These are phyloP conservation scores for Euclidium syriacum DNA, from an alignment of 345 rosid species.

Conservation along the genomic window DNA sequence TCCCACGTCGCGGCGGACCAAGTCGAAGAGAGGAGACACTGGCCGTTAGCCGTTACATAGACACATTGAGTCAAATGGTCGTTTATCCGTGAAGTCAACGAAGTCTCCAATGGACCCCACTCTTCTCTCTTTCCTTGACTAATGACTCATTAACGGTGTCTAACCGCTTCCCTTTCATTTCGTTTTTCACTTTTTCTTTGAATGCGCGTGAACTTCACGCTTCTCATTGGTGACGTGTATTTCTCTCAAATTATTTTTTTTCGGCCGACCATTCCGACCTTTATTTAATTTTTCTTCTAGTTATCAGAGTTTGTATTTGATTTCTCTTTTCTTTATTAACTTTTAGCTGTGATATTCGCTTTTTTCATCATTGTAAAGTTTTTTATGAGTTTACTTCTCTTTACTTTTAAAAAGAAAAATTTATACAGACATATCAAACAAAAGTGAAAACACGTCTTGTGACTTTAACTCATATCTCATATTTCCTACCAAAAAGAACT, in stretches of 20 bases:
- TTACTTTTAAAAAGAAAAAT: neutral
- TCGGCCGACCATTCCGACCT: constrained; percentile 18
- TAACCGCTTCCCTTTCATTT: constrained; percentile 3
- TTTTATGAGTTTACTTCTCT: constrained; percentile 17
- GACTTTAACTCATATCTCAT: neutral
- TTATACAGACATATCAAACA: neutral
- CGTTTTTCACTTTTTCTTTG: neutral
- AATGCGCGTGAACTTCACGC: constrained; percentile 15
- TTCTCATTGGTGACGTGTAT: constrained; percentile 13
- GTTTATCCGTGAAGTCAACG: constrained; percentile 9
- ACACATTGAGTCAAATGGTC: too few species aligned
- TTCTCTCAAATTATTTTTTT: neutral
- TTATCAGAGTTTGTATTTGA: neutral
- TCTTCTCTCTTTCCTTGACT: neutral
- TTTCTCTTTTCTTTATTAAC: neutral
- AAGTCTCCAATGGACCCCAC: constrained; percentile 16
- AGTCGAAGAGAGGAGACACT: too few species aligned
- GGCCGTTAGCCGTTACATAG: too few species aligned
- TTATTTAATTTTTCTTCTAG: neutral
- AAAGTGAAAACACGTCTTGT: neutral
- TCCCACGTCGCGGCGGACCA: too few species aligned
- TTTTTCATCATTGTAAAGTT: constrained; percentile 13
- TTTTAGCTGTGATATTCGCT: constrained; percentile 9
- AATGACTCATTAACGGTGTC: constrained; percentile 14
- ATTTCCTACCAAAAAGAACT: too few species aligned